A percentile compares a stretch with the other conserved stretches of the same genome.
These are phyloP conservation scores for Cymodocea nodosa DNA, from an alignment of 116 monocot species.

Conservation along the genomic window DNA sequence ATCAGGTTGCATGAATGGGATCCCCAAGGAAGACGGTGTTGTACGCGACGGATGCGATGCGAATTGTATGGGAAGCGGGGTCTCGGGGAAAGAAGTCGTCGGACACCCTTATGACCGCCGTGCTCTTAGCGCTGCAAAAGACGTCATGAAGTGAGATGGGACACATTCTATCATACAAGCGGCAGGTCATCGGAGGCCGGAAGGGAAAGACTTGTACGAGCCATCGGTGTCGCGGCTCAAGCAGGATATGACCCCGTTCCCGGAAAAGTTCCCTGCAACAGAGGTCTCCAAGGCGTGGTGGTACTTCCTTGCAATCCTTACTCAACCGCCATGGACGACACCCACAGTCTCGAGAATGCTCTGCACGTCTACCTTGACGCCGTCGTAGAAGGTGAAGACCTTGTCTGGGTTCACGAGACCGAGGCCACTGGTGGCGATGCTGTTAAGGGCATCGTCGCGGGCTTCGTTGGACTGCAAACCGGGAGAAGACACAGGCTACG, in stretches of 20 bases:
- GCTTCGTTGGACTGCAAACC: conserved; percentile 43
- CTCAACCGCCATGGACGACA: conserved; percentile 58
- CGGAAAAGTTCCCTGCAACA: conserved; percentile 51
- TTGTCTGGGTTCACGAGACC: conserved; percentile 69
- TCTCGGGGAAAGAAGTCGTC: conserved; percentile 68
- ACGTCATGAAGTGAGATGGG: neutral
- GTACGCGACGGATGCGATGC: conserved; percentile 55
- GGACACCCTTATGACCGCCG: conserved; percentile 54
- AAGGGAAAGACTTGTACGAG: conserved; percentile 72
- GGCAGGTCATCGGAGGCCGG: too few relatives aligned
- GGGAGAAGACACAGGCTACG: conserved; percentile 47
- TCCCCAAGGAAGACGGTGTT: conserved; percentile 70
- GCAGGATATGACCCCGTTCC: conserved; percentile 70
- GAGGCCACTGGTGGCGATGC: conserved; percentile 47
- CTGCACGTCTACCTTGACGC: conserved; percentile 76
- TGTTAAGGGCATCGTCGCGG: conserved; percentile 35
- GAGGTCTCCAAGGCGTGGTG: conserved; percentile 70
- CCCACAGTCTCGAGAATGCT: conserved; percentile 73
- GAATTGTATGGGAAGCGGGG: conserved; percentile 64
- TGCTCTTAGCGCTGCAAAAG: conserved; percentile 27
- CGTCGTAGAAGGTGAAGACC: conserved; percentile 58
- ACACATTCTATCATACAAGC: too few relatives aligned
- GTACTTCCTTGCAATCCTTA: conserved; percentile 52
- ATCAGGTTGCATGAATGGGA: conserved; percentile 75
- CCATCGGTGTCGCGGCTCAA: conserved; percentile 81